Conservation (phyloP, 73 alveolate genomes). For the Halteria grandinella region DNA sequence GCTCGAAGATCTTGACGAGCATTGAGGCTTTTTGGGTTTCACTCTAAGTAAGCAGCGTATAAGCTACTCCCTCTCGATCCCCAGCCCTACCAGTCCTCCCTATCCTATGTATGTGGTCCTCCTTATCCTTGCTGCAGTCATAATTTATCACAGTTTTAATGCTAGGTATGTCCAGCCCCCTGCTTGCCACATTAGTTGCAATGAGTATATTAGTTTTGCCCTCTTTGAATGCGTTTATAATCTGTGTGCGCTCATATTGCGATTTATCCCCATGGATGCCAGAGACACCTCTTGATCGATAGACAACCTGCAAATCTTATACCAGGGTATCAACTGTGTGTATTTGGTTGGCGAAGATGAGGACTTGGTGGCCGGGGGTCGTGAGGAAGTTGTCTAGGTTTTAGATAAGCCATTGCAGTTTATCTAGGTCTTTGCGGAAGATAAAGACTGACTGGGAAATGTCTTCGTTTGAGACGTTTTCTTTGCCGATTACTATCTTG, state of each 20-base stretch:
- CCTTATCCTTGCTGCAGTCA: conserved; percentile 67
- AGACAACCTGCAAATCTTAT: conserved; percentile 19
- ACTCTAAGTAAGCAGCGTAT: conserved; percentile 56
- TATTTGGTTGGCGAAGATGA: conserved; percentile 83
- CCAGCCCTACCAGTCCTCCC: conserved; percentile 90
- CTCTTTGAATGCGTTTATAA: conserved; percentile 60
- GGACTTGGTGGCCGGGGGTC: conserved; percentile 78
- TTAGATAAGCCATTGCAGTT: conserved; percentile 75
- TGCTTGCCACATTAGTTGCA: conserved; percentile 74
- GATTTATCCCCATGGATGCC: conserved; percentile 77
- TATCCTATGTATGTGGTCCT: conserved; percentile 80
- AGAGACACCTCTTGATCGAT: conserved; percentile 51
- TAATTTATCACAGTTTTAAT: conserved; percentile 78
- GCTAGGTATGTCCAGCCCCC: conserved; percentile 85
- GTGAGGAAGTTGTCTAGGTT: conserved; percentile 52
- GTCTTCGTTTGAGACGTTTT: conserved; percentile 74
- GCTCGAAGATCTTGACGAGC: conserved; percentile 63
- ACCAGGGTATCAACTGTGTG: conserved; percentile 20
- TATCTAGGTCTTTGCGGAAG: conserved; percentile 73
- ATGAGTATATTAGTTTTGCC: conserved; percentile 67
- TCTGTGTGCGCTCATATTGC: conserved; percentile 64
- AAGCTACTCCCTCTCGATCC: conserved; percentile 77
- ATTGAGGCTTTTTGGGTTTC: conserved; percentile 71
- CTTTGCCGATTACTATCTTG: conserved; percentile 77
- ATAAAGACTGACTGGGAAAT: conserved; percentile 76